Evolutionary conservation across 176 grass and related monocot genomes (phyloP).

Genomic region (Canna indica): DNA sequence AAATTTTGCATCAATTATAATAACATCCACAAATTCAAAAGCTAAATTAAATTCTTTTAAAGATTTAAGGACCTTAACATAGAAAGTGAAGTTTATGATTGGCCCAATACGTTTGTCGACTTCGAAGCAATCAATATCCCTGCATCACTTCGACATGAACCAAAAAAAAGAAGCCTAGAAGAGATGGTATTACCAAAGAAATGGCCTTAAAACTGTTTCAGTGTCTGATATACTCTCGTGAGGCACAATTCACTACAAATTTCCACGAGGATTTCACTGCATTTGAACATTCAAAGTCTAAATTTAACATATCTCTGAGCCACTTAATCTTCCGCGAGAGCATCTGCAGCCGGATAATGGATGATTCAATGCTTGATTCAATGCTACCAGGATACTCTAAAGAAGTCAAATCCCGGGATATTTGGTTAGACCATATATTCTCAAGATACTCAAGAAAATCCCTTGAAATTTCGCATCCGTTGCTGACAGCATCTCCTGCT

Average conservation of each 20-base stretch:
- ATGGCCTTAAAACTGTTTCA: not conserved
- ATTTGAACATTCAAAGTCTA: not conserved
- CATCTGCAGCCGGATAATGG: not conserved
- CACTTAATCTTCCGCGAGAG: constrained; percentile 4
- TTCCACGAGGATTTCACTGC: not conserved
- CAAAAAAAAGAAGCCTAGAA: too few relatives aligned
- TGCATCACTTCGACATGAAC: too few relatives aligned
- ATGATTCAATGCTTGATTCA: not conserved
- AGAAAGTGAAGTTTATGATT: too few relatives aligned
- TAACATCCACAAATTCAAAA: too few relatives aligned
- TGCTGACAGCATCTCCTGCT: not conserved
- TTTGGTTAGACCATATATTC: not conserved
- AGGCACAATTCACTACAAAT: not conserved
- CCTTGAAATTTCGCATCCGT: not conserved
- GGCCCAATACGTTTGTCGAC: too few relatives aligned
- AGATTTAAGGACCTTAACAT: too few relatives aligned
- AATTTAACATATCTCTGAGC: not conserved
- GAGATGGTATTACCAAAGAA: too few relatives aligned
- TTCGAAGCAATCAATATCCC: too few relatives aligned
- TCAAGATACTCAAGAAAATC: not conserved
- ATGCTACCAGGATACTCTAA: not conserved
- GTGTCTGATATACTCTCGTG: not conserved
- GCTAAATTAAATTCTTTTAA: too few relatives aligned
- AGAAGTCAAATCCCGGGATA: not conserved
- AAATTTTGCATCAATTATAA: too few relatives aligned